Evolutionary conservation across 2,329 filamentous ascomycete genomes (phyloP), one percentile per base, ranked within the genome.

Genomic region (Ploettnerulaceae sp.): DNA sequence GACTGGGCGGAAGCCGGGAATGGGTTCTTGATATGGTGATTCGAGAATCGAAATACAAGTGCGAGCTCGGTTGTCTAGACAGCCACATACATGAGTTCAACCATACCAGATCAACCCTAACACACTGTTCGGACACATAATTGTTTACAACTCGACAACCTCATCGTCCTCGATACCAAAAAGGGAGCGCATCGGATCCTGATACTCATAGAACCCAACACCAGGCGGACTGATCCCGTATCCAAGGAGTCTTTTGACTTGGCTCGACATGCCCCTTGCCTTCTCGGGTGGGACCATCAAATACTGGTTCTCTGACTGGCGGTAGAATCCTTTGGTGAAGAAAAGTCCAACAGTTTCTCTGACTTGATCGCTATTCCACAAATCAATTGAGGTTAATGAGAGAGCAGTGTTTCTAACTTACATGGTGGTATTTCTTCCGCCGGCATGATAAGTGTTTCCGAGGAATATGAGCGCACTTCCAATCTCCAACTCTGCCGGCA

Each of bases 101-200:
- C n/a, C n/a, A n/a, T n/a, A n/a, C n/a, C n/a, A n/a, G n/a, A n/a
- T n/a, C n/a, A n/a, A n/a, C n/a, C n/a, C n/a, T n/a, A n/a, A n/a
- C n/a, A n/a, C n/a, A n/a, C n/a, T n/a, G n/a, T n/a, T n/a, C n/a
- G n/a, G n/a, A n/a, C n/a, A n/a, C n/a, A n/a, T n/a, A n/a, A n/a
- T n/a, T n/a, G n/a, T n/a, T n/a, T n/a, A n/a, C n/a, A n/a, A n/a
- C n/a, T n/a, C n/a, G n/a, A 52, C 49, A 22, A 37, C 52, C 29
- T 54, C 52, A 18, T 54, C 52, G 24, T 54, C 52, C 20, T 52
- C 52, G 12, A 54, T 49, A 14, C 52, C 52, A 36, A 41, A 54
- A 3, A 54, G 33, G 2, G 51, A 42, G 14, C 45, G 15, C 49
- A 54, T 54, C 1, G 52, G 52, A 33, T 54, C 49, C 26, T 54